Base-by-base conservation (phyloP, 768 basidiomycete species). In the Collybiopsis luxurians region DNA sequence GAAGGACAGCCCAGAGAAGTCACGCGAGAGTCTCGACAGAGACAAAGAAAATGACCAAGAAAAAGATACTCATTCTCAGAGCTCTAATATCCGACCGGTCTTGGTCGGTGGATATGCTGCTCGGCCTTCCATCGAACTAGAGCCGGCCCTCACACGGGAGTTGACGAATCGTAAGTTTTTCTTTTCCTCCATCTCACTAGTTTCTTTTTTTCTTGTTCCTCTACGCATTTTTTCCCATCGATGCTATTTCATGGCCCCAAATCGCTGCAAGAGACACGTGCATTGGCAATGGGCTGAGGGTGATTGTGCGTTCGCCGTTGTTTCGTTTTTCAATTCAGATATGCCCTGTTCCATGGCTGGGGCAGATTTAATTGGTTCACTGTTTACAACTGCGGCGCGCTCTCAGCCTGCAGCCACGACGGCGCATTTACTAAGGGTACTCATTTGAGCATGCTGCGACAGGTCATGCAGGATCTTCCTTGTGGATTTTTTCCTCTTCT, bases 71-170 rank as follows among this genome's bases (percentile, higher is more conserved):
- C 6, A 11, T 15, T 38, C 40, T 54, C 40, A 9, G 6, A 43
- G n/a, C 11, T 24, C 43, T 23, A 54, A 36, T 17, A 43, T 31
- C 21, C 27, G 31, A 17, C n/a, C 28, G 15, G 17, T 17, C 6
- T 40, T 44, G n/a, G 28, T 34, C 23, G 40, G 27, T n/a, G 65
- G 73, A 59, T 56, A 71, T 60, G 49, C 63, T 65, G 67, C 69
- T 46, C 72, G 77, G 57, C 59, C 75, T 27, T 68, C 73, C 27
- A 68, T 75, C 51, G 77, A 79, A 55, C 73, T 88, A 21, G 85
- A 90, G 64, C 82, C 81, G 36, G 71, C 77, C 26, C 78, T 87
- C 57, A 88, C 83, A 24, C 81, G 86, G 55, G 89, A 90, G 68
- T 79, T 91, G 57, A 86, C 87, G 31, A 88, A 89, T 66, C 74